Evolutionary conservation across 352 stramenopile species (phyloP).

Genomic region (Phytophthora pistaciae): DNA sequence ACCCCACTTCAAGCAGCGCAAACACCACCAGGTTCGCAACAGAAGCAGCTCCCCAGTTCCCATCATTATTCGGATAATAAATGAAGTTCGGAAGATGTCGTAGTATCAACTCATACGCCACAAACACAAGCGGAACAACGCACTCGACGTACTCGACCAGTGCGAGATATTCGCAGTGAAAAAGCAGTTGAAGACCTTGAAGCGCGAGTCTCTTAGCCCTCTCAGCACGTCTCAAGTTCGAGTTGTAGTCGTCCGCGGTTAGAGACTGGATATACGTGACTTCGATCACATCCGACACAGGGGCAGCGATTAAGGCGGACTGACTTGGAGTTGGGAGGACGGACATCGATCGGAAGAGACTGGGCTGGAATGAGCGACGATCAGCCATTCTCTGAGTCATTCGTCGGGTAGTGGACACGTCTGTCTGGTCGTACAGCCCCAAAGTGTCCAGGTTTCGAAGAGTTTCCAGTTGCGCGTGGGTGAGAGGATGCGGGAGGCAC

Average conservation of each 20-base stretch:
- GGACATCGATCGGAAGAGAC: not conserved
- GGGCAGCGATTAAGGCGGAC: not conserved
- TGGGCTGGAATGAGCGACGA: not conserved
- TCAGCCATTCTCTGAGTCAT: not conserved
- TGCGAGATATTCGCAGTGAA: slow-evolving; percentile 33
- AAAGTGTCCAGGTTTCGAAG: not conserved
- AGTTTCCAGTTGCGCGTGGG: not conserved
- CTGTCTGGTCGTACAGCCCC: not conserved
- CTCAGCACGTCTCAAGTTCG: not conserved
- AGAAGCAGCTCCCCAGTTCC: not conserved
- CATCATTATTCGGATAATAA: slow-evolving; percentile 31
- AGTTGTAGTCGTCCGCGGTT: not conserved
- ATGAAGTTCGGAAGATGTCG: slow-evolving; percentile 37
- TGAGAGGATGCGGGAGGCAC: slow-evolving; percentile 12
- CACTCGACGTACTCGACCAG: slow-evolving; percentile 47
- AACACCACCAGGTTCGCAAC: slow-evolving; percentile 28
- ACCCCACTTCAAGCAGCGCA: slow-evolving; percentile 35
- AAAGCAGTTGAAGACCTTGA: slow-evolving; percentile 32
- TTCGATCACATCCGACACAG: not conserved
- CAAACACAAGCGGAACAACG: slow-evolving; percentile 37
- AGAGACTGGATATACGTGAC: not conserved
- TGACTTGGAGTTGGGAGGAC: not conserved
- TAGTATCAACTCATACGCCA: slow-evolving; percentile 36
- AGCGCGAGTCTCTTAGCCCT: not conserved
- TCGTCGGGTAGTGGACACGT: not conserved